Evolutionary conservation across 2,329 filamentous ascomycete species (phyloP).

Genomic region (Colletotrichum cordylinicola): DNA sequence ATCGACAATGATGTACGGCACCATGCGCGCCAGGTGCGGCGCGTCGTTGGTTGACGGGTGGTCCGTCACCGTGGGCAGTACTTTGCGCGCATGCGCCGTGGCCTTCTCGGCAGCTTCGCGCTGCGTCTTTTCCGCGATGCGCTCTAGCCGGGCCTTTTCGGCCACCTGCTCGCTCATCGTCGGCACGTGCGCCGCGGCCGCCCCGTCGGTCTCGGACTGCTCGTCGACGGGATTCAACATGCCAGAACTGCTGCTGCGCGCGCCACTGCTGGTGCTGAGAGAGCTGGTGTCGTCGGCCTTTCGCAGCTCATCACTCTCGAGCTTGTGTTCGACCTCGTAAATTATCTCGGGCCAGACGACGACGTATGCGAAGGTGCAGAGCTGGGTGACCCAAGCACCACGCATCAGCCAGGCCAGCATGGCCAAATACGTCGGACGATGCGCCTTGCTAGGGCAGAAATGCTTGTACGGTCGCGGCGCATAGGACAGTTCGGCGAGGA

Average conservation of each 20-base stretch:
- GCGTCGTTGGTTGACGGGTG: constrained; percentile 64
- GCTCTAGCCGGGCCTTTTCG: constrained; percentile 65
- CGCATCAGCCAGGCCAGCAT: constrained; percentile 94
- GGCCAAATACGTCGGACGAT: constrained; percentile 85
- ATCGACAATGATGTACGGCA: constrained; percentile 75
- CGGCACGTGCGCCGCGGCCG: constrained; percentile 27
- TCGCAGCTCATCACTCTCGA: constrained; percentile 69
- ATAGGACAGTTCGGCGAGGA: constrained; percentile 83
- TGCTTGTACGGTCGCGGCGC: constrained; percentile 82
- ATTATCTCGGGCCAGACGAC: constrained; percentile 84
- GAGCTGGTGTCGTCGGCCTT: constrained; percentile 27
- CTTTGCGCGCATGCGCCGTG: constrained; percentile 59
- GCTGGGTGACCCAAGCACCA: constrained; percentile 90
- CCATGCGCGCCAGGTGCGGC: constrained; percentile 60
- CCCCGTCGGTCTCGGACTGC: constrained; percentile 26
- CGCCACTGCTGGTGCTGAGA: constrained; percentile 4
- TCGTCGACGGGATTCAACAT: constrained; percentile 29
- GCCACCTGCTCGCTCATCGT: constrained; percentile 62
- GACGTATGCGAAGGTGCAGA: constrained; percentile 91
- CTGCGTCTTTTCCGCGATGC: constrained; percentile 61
- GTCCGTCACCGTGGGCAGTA: constrained; percentile 51
- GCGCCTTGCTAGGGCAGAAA: constrained; percentile 86
- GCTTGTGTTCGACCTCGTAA: constrained; percentile 76
- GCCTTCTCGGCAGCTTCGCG: constrained; percentile 59
- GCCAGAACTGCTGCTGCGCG: constrained; percentile 4